Base-by-base conservation (phyloP, 2,329 filamentous ascomycete genomes). In the Boeremia exigua region DNA sequence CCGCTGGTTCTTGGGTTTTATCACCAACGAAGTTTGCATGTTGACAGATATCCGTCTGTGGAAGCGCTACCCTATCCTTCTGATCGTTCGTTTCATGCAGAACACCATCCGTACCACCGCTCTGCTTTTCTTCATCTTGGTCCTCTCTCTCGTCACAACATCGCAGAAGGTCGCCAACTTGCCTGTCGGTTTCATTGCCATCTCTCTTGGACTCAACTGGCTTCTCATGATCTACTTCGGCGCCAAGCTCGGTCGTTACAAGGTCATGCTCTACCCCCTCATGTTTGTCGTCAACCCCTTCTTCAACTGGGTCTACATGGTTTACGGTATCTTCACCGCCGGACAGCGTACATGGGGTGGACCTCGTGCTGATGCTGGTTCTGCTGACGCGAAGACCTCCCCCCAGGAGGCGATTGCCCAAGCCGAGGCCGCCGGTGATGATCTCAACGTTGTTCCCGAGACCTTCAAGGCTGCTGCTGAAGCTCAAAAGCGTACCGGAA, bases 21-120 rank as follows among this genome's bases (percentile, higher is more conserved):
- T 98, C 78, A 97, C 94, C 14, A 99, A 99, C 75, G 94, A 98
- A 75, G 94, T 92, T 7, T 97, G 93, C 79, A 97, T 98, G 95
- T 81, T 99, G 78, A 98, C 95, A 1, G 94, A 98, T 77, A 87
- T 90, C 76, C 87, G 95, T 56, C 82, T 98, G 27, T 98, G 94
- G 94, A 90, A 85, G 74, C 86, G 91, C 47, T 98, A 98, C 75
- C 92, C 95, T 0, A 82, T 96, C 48, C 82, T 99, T 38, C 88
- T 93, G 46, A 69, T 96, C 33, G 88, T 98, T 36, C 88, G 94
- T 33, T 95, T 98, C 75, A 91, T 95, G 85, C 93, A 97, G 69
- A 96, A 97, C 78, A 97, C 93, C 1, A 96, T 98, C 67, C 86
- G 95, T 56, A 98, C 94, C 2, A 99, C 94, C 0, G 92, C 93